Evolutionary conservation across 2,329 filamentous ascomycete species (phyloP).

Genomic region (Talaromyces pinophilus): DNA sequence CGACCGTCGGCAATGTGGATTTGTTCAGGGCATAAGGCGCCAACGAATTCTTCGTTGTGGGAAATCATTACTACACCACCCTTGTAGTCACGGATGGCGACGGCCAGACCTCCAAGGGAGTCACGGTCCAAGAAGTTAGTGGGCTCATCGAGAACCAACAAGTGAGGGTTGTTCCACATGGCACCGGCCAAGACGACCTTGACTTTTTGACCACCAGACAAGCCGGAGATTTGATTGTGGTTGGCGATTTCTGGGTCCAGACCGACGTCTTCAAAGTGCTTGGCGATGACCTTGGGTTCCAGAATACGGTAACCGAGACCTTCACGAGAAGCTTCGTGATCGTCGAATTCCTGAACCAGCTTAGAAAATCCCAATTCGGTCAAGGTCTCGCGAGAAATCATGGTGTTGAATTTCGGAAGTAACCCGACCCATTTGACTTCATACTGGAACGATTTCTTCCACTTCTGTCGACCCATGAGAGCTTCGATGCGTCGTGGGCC

Average conservation of each 20-base stretch:
- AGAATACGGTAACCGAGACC: constrained; percentile 94
- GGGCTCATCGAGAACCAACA: constrained; percentile 95
- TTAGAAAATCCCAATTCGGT: constrained; percentile 84
- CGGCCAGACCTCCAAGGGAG: constrained; percentile 92
- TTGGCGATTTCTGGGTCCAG: constrained; percentile 97
- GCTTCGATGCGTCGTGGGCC: constrained; percentile 77
- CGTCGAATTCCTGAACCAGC: constrained; percentile 95
- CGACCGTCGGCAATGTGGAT: constrained; percentile 90
- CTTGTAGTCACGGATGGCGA: constrained; percentile 96
- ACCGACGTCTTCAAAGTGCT: constrained; percentile 97
- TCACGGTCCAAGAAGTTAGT: constrained; percentile 99
- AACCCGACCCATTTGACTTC: constrained; percentile 93
- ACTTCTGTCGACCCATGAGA: constrained; percentile 95
- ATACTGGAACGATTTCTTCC: constrained; percentile 98
- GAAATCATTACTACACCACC: constrained; percentile 99
- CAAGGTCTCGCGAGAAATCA: constrained; percentile 91
- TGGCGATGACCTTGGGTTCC: constrained; percentile 88
- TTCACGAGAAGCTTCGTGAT: constrained; percentile 97
- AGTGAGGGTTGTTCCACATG: constrained; percentile 99
- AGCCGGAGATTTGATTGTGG: constrained; percentile 95
- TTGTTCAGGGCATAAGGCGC: constrained; percentile 91
- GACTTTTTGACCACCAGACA: constrained; percentile 97
- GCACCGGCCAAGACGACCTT: constrained; percentile 96
- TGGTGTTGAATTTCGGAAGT: constrained; percentile 89
- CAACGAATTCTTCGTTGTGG: constrained; percentile 98